Evolutionary conservation across 1,284 basidiomycete species (phyloP).

Genomic region (Neolentinus lepideus): DNA sequence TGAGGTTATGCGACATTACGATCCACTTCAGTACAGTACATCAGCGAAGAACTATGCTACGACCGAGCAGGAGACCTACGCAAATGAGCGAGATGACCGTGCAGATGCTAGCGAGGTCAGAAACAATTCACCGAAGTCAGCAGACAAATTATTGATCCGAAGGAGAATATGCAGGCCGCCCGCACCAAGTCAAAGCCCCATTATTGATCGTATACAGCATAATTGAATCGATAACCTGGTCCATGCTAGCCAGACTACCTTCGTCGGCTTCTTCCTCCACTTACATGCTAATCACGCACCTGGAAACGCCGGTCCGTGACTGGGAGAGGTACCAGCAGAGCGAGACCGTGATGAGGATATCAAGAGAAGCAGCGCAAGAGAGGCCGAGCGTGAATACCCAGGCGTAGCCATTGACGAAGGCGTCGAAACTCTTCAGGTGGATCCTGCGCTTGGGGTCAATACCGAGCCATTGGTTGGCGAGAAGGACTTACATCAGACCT

Average conservation of each 20-base stretch:
- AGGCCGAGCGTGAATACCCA: conserved; percentile 48
- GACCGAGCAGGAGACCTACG: conserved; percentile 24
- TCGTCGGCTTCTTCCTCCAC: background rate
- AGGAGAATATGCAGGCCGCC: background rate
- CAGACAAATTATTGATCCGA: too few relatives aligned
- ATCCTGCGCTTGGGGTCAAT: conserved; percentile 20
- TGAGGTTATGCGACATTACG: conserved; percentile 31
- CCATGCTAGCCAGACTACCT: conserved; percentile 27
- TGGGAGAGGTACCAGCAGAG: conserved; percentile 35
- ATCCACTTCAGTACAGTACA: too few relatives aligned
- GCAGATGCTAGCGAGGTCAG: conserved; percentile 25
- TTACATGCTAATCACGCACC: conserved; percentile 6
- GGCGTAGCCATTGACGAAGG: conserved; percentile 12
- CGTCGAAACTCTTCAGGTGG: conserved; percentile 13
- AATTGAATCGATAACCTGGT: conserved; percentile 38
- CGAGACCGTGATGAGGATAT: conserved; percentile 38
- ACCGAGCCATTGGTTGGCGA: conserved; percentile 24
- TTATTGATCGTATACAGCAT: conserved; percentile 49
- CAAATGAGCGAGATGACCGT: conserved; percentile 34
- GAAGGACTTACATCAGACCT: conserved; percentile 14
- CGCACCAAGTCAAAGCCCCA: conserved; percentile 39
- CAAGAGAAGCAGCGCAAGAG: conserved; percentile 36
- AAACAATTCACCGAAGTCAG: too few relatives aligned
- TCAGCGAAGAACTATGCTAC: too few relatives aligned
- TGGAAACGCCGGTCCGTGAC: conserved; percentile 22